Evolutionary conservation across 768 basidiomycete species (phyloP).

Genomic region (Scleroderma bovista): DNA sequence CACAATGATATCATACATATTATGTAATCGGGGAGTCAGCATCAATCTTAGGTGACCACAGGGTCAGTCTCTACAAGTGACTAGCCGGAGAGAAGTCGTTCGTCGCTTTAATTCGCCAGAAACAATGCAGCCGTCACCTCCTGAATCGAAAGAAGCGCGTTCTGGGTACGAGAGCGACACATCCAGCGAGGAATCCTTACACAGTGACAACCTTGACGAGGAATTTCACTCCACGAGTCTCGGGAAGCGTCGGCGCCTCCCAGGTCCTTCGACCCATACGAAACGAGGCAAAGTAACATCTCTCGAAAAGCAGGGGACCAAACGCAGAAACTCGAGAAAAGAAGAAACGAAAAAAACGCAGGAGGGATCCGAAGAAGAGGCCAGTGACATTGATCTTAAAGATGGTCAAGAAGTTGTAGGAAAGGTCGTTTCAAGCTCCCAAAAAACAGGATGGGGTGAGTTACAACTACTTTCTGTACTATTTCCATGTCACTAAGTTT

Average conservation of each 20-base stretch:
- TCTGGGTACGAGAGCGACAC: background rate
- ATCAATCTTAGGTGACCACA: too few species aligned
- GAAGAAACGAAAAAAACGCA: constrained; percentile 20
- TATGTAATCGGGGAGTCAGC: too few species aligned
- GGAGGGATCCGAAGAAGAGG: constrained; percentile 18
- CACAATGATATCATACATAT: too few species aligned
- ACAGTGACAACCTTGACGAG: constrained; percentile 45
- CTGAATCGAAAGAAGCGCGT: background rate
- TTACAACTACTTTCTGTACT: constrained; percentile 5
- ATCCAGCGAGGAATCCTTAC: constrained; percentile 16
- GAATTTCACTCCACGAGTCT: constrained; percentile 16
- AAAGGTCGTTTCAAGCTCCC: constrained; percentile 71
- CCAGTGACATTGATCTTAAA: constrained; percentile 41
- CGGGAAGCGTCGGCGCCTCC: constrained; percentile 17
- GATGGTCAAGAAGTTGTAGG: constrained; percentile 74
- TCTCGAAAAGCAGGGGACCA: constrained; percentile 18
- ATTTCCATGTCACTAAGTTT: background rate
- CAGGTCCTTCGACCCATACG: constrained; percentile 22
- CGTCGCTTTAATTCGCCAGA: too few species aligned
- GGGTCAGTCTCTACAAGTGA: too few species aligned
- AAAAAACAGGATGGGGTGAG: constrained; percentile 75
- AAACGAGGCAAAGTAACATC: constrained; percentile 19
- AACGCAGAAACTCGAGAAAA: constrained; percentile 11
- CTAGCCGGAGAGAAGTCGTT: too few species aligned
- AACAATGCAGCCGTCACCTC: too few species aligned